phyloP scores from a whole-genome alignment of 2,329 filamentous ascomycete species.

The Aspergillus fischeri region DNA sequence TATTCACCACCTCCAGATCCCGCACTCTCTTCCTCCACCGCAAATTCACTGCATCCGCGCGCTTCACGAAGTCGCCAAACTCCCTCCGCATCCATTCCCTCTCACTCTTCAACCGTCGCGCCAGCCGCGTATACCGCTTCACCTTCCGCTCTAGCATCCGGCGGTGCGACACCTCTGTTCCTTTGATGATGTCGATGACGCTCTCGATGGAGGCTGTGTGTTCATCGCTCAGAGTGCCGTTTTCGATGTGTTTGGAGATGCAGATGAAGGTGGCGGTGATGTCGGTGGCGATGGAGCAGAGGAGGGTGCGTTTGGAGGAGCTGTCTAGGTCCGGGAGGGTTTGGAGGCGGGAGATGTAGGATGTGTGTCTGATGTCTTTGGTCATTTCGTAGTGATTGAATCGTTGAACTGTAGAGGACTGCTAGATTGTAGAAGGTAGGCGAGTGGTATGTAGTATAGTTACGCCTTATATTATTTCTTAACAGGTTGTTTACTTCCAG shows the following conservation, averaged over 20 bases:
- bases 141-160: conserved; percentile 18
- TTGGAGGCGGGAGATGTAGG: conserved; percentile 15
- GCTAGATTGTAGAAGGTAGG: not conserved
- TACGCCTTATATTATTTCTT: no score
- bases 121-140: conserved; percentile 13
- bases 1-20: conserved; percentile 1
- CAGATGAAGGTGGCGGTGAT: conserved; percentile 26
- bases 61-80: conserved; percentile 15
- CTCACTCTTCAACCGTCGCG: conserved; percentile 15
- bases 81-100: conserved; percentile 17
- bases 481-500: not conserved
- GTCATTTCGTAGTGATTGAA: not conserved
- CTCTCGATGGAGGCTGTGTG: conserved; percentile 25
- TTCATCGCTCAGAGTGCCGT: conserved; percentile 17
- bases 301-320: conserved; percentile 21
- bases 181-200: conserved; percentile 23
- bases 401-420: not conserved
- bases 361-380: not conserved
- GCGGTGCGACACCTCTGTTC: conserved; percentile 14
- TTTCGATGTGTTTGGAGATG: conserved; percentile 24
- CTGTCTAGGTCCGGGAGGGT: conserved; percentile 18
- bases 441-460: no score
- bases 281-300: conserved; percentile 27
- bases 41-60: conserved; percentile 12
- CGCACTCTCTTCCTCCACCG: conserved; percentile 12